A percentile compares a stretch with the other conserved stretches of the same genome.
phyloP scores from a whole-genome alignment of 768 basidiomycete species.

The Mycena alexandri region DNA sequence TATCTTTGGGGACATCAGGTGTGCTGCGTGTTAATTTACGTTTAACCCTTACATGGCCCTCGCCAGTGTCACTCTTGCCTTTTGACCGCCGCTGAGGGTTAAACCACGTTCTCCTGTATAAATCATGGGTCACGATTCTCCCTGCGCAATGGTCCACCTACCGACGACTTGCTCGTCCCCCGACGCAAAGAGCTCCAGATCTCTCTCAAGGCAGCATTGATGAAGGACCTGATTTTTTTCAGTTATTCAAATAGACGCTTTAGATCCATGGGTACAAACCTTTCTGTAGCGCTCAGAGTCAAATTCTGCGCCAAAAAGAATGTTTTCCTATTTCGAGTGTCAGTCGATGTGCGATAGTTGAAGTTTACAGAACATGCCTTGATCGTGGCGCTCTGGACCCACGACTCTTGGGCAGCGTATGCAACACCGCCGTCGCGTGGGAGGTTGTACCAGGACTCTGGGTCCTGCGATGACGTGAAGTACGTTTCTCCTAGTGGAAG shows the following conservation, averaged over 20 bases:
- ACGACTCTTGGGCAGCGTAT: conserved; percentile 87
- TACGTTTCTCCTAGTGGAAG: conserved; percentile 69
- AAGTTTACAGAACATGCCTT: conserved; percentile 48
- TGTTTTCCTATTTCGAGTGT: conserved; percentile 68
- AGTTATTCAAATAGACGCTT: neutral
- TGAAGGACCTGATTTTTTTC: conserved; percentile 8
- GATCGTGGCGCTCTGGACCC: conserved; percentile 87
- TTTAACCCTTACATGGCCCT: conserved; percentile 53
- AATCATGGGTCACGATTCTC: conserved; percentile 33
- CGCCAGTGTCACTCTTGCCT: conserved; percentile 65
- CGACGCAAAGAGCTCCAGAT: conserved; percentile 76
- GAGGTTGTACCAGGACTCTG: conserved; percentile 75
- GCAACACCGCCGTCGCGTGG: conserved; percentile 78
- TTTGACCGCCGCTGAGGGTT: conserved; percentile 56
- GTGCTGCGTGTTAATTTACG: too few species aligned
- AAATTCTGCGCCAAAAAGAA: conserved; percentile 82
- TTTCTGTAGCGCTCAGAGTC: conserved; percentile 83
- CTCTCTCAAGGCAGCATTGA: conserved; percentile 81
- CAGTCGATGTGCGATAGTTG: too few species aligned
- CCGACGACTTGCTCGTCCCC: conserved; percentile 56
- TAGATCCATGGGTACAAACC: neutral
- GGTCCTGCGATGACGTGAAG: conserved; percentile 61
- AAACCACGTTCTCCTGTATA: conserved; percentile 67
- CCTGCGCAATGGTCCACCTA: neutral
- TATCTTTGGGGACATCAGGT: conserved; percentile 39